Percentiles rank a stretch among this genome's conserved stretches.
These are phyloP conservation scores for Neofusicoccum laricinum DNA, from an alignment of 2,329 filamentous ascomycete species.

Conservation along the genomic window DNA sequence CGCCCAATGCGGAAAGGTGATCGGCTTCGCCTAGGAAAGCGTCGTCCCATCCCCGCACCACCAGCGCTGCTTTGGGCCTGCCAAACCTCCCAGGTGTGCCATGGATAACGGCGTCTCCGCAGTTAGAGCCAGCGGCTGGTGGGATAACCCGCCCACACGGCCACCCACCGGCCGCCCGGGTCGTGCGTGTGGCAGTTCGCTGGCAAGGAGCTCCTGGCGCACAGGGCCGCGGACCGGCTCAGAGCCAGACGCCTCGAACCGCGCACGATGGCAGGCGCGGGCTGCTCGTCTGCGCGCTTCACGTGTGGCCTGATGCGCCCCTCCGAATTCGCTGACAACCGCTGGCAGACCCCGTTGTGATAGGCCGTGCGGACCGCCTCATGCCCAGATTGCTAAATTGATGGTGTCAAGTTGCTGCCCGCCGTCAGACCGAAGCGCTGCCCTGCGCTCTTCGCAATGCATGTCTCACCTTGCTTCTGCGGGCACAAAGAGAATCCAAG, in stretches of 20 bases:
- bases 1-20: conserved; percentile 11
- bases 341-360: background rate
- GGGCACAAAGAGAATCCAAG: background rate
- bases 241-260: background rate
- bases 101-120: conserved; percentile 12
- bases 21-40: conserved; percentile 5
- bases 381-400: background rate
- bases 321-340: background rate
- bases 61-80: background rate
- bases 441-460: conserved; percentile 2
- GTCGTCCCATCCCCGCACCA: conserved; percentile 7
- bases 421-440: background rate
- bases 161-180: background rate
- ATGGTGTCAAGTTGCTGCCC: conserved; percentile 3
- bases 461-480: conserved; percentile 13
- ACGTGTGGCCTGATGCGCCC: background rate
- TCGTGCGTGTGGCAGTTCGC: background rate
- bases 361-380: background rate
- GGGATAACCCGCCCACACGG: conserved; percentile 6
- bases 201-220: conserved; percentile 3
- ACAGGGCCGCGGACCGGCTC: background rate
- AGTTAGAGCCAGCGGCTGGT: background rate
- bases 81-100: conserved; percentile 7
- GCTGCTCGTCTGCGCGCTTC: background rate
- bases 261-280: background rate